Conservation (phyloP, 257 asterid genomes). For the Vinca minor region DNA sequence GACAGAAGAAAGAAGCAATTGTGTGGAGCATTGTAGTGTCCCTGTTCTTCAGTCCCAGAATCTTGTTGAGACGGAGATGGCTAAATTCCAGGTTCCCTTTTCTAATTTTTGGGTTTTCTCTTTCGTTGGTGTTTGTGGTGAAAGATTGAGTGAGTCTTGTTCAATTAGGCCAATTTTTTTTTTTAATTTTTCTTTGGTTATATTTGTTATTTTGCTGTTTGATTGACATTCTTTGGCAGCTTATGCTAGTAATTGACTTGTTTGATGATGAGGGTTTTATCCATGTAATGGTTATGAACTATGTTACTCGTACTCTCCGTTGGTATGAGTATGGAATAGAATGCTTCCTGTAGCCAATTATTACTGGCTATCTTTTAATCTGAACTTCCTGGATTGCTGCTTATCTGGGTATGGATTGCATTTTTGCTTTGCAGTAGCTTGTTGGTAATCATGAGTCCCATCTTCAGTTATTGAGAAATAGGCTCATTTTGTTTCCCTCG, state of each 20-base stretch:
- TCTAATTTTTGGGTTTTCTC: background rate
- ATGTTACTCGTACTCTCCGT: too few relatives aligned
- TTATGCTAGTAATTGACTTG: background rate
- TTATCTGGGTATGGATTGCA: background rate
- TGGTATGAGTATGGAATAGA: too few relatives aligned
- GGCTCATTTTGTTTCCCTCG: too few relatives aligned
- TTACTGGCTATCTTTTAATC: background rate
- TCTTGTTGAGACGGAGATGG: slow-evolving; percentile 81
- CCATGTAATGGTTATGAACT: background rate
- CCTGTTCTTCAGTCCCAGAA: slow-evolving; percentile 80
- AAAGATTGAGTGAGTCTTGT: background rate
- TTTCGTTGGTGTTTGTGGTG: background rate
- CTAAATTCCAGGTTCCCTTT: slow-evolving; percentile 39
- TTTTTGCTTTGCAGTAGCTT: background rate
- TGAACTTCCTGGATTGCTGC: background rate
- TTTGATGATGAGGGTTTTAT: background rate
- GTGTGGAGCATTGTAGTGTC: slow-evolving; percentile 86
- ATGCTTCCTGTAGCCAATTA: too few relatives aligned
- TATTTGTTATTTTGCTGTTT: background rate
- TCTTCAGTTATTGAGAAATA: background rate
- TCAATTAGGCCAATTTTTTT: too few relatives aligned
- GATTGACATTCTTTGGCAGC: background rate
- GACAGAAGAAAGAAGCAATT: slow-evolving; percentile 62
- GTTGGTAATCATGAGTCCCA: background rate
- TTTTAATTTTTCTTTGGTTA: background rate